A percentile compares a stretch with the other conserved stretches of the same genome.
Conservation (phyloP, 1,284 basidiomycete species). For the Xanthoconium separans region DNA sequence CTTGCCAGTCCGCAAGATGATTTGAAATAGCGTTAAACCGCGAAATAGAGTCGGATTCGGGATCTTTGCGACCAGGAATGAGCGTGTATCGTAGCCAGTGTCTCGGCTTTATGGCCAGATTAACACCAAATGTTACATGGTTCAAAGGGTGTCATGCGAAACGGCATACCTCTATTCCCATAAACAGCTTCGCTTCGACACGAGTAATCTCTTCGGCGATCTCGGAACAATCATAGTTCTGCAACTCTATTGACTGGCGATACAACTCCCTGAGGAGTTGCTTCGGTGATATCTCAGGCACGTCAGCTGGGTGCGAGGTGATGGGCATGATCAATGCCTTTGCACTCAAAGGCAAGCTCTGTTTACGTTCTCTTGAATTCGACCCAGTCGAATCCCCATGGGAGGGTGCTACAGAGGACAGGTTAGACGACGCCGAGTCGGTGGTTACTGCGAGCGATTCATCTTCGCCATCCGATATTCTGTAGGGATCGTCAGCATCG, state of each 20-base stretch:
- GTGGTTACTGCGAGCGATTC: conserved; percentile 22
- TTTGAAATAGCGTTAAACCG: conserved; percentile 71
- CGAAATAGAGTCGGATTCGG: conserved; percentile 61
- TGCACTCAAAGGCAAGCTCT: conserved; percentile 55
- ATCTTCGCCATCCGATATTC: conserved; percentile 51
- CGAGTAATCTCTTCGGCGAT: conserved; percentile 80
- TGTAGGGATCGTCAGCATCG: conserved; percentile 62
- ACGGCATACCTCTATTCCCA: conserved; percentile 62
- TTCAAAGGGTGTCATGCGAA: background rate
- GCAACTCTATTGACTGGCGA: conserved; percentile 53
- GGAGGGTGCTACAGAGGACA: conserved; percentile 19
- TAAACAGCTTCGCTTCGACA: conserved; percentile 58
- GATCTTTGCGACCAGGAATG: conserved; percentile 62
- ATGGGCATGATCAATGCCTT: conserved; percentile 36
- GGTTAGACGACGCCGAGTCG: conserved; percentile 25
- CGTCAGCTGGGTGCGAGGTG: conserved; percentile 17
- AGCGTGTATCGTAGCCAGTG: conserved; percentile 79
- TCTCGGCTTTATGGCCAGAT: conserved; percentile 54
- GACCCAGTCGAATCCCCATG: conserved; percentile 23
- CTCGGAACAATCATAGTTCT: conserved; percentile 53
- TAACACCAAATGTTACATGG: conserved; percentile 7
- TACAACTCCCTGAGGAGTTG: conserved; percentile 63
- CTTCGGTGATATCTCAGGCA: conserved; percentile 39
- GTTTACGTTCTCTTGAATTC: conserved; percentile 55
- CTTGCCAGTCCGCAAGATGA: conserved; percentile 74